Conservation (phyloP, 257 asterid genomes). For the Primulina tabacum region DNA sequence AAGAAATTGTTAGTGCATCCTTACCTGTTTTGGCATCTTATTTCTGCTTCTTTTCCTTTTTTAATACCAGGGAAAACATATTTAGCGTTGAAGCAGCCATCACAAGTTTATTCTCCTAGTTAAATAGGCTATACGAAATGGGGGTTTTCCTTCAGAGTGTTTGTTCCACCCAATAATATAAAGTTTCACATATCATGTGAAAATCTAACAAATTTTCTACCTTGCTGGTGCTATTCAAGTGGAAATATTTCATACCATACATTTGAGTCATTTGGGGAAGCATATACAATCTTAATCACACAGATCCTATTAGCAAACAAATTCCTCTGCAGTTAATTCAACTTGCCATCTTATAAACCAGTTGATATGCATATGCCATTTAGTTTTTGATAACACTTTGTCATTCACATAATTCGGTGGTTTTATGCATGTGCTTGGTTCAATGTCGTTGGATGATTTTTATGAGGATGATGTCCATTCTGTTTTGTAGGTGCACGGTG, state of each 20-base stretch:
- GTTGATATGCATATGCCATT: not conserved
- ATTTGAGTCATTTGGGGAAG: not conserved
- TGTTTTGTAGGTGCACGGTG: slow-evolving; percentile 57
- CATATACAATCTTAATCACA: not conserved
- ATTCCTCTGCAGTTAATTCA: not conserved
- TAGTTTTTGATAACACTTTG: not conserved
- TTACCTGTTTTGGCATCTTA: not conserved
- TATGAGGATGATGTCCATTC: slow-evolving; percentile 9
- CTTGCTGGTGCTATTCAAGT: not conserved
- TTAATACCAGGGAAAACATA: not conserved
- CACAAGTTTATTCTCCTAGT: not conserved
- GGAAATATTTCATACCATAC: not conserved
- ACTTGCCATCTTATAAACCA: not conserved
- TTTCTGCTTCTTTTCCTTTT: not conserved
- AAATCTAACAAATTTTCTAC: not conserved
- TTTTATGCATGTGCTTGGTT: not conserved
- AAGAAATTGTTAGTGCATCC: not conserved
- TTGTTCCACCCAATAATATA: not conserved
- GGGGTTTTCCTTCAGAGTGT: not conserved
- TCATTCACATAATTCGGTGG: not conserved
- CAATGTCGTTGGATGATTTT: not conserved
- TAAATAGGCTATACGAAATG: not conserved
- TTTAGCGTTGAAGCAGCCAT: not conserved
- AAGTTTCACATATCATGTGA: not conserved
- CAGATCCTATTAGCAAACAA: not conserved